These are phyloP conservation scores for Venturia oleaginea DNA, from an alignment of 2,329 filamentous ascomycete species.

Conservation along the genomic window DNA sequence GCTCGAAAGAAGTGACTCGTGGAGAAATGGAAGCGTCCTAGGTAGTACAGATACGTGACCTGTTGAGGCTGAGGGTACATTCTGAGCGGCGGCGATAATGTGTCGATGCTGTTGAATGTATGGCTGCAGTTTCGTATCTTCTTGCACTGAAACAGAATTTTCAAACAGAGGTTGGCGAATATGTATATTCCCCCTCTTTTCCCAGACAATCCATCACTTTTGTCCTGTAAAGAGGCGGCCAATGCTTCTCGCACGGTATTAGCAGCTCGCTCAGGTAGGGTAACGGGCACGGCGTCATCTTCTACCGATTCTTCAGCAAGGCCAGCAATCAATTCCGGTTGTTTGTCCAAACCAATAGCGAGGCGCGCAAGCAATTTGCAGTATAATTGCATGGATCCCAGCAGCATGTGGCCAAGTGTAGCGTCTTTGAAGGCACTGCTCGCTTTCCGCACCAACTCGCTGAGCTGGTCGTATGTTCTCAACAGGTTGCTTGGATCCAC, in stretches of 20 bases:
- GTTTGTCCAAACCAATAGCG: slow-evolving; percentile 74
- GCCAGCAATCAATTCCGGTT: slow-evolving; percentile 65
- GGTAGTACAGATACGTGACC: slow-evolving; percentile 89
- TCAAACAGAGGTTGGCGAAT: slow-evolving; percentile 83
- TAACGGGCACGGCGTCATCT: slow-evolving; percentile 58
- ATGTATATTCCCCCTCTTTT: slow-evolving; percentile 84
- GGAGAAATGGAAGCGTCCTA: slow-evolving; percentile 81
- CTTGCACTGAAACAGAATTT: slow-evolving; percentile 78
- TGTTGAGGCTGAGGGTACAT: slow-evolving; percentile 79
- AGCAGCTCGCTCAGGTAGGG: slow-evolving; percentile 77
- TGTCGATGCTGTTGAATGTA: slow-evolving; percentile 80
- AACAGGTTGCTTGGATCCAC: slow-evolving; percentile 68
- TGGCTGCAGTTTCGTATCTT: slow-evolving; percentile 78
- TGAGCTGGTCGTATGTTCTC: slow-evolving; percentile 65
- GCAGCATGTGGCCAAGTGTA: slow-evolving; percentile 68
- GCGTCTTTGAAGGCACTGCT: slow-evolving; percentile 74
- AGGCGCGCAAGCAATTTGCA: slow-evolving; percentile 72
- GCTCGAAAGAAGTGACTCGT: slow-evolving; percentile 77
- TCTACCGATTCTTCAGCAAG: slow-evolving; percentile 31
- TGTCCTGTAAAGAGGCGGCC: slow-evolving; percentile 78
- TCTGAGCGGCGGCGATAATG: slow-evolving; percentile 69
- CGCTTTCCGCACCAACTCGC: slow-evolving; percentile 66
- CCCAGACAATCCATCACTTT: slow-evolving; percentile 52
- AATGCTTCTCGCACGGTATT: slow-evolving; percentile 88
- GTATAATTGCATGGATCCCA: slow-evolving; percentile 74